A percentile compares a stretch with the other conserved stretches of the same genome.
Evolutionary conservation across 371 early-diverging fungal species (phyloP).

Genomic region (Mucor sp.): DNA sequence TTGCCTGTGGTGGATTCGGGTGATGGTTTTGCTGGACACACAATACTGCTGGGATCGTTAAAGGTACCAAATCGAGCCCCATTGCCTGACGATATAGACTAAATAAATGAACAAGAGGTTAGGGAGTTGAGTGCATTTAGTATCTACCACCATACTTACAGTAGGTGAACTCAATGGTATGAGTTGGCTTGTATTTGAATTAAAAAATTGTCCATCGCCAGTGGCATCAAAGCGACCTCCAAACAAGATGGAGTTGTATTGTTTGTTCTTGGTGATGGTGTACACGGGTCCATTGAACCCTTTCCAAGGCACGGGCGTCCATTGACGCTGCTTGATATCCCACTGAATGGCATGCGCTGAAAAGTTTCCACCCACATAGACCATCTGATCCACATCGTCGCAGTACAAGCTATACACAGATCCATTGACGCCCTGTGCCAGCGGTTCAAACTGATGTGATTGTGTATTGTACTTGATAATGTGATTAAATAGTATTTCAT

Average conservation of each 20-base stretch:
- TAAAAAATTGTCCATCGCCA: constrained; percentile 20
- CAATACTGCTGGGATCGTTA: constrained; percentile 45
- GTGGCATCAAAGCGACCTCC: constrained; percentile 35
- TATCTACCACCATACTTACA: constrained; percentile 4
- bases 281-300: constrained; percentile 31
- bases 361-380: constrained; percentile 54
- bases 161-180: constrained; percentile 14
- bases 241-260: constrained; percentile 20
- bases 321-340: constrained; percentile 1
- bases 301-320: constrained; percentile 21
- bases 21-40: constrained; percentile 37
- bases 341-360: constrained; percentile 11
- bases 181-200: constrained; percentile 16
- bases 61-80: constrained; percentile 14
- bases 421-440: constrained; percentile 62
- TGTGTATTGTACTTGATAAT: constrained; percentile 35
- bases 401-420: constrained; percentile 61
- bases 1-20: constrained; percentile 17
- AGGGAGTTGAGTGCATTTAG: neutral
- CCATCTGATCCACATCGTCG: constrained; percentile 35
- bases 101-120: neutral
- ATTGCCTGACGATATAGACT: constrained; percentile 26
- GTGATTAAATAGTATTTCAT: constrained; percentile 29
- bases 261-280: constrained; percentile 15
- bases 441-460: constrained; percentile 28